Evolutionary conservation across 2,329 filamentous ascomycete genomes (phyloP).

Genomic region (Talaromyces piceae): DNA sequence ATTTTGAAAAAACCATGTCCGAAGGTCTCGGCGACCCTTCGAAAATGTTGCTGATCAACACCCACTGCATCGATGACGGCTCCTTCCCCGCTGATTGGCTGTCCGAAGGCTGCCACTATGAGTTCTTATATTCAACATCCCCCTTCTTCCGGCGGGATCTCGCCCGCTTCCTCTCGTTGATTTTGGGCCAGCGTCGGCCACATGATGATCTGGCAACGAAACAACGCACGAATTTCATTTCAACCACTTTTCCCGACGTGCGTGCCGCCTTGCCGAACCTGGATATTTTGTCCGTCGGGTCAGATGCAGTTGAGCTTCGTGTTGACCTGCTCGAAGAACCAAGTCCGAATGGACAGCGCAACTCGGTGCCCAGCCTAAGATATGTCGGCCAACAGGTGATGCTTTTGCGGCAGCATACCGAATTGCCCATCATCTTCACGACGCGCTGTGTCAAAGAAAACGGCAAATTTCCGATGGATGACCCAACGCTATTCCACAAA

Average conservation of each 20-base stretch:
- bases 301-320: constrained; percentile 76
- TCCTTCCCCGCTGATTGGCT: constrained; percentile 61
- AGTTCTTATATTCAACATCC: constrained; percentile 69
- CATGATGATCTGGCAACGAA: constrained; percentile 66
- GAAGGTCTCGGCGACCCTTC: constrained; percentile 38
- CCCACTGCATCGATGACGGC: constrained; percentile 64
- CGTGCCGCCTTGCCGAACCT: constrained; percentile 74
- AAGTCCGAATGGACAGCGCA: constrained; percentile 53
- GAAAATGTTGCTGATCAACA: constrained; percentile 63
- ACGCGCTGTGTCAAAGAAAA: constrained; percentile 76
- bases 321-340: constrained; percentile 75
- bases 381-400: constrained; percentile 84
- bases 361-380: constrained; percentile 64
- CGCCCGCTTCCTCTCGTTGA: constrained; percentile 70
- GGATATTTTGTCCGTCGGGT: constrained; percentile 78
- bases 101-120: constrained; percentile 68
- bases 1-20: constrained; percentile 52
- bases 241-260: constrained; percentile 81
- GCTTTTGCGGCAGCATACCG: constrained; percentile 72
- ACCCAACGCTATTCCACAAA: constrained; percentile 65
- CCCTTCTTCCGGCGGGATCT: constrained; percentile 69
- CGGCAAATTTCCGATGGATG: constrained; percentile 75
- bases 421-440: constrained; percentile 85
- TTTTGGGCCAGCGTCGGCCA: constrained; percentile 69
- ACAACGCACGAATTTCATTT: constrained; percentile 73